Evolutionary conservation across 192 early-diverging fungal species (phyloP).

Genomic region (Entomortierella lignicola): DNA sequence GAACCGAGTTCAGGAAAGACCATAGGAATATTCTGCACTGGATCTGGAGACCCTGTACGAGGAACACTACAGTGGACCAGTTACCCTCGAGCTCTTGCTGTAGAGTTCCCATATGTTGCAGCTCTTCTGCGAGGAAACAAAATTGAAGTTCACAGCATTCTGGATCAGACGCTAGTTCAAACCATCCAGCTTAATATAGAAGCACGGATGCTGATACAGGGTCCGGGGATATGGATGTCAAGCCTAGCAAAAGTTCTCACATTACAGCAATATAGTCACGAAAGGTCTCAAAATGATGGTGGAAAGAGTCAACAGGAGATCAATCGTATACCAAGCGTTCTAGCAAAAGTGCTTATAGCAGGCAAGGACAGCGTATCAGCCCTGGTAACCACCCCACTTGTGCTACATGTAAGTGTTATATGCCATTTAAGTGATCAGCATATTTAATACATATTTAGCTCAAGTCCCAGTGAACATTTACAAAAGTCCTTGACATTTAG

Average conservation of each 20-base stretch:
- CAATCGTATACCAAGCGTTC: slow-evolving; percentile 30
- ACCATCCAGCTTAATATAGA: slow-evolving; percentile 58
- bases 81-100: slow-evolving; percentile 64
- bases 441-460: not conserved
- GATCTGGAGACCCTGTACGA: slow-evolving; percentile 75
- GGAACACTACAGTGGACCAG: slow-evolving; percentile 69
- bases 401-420: slow-evolving; percentile 61
- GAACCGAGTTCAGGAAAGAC: slow-evolving; percentile 52
- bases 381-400: slow-evolving; percentile 67
- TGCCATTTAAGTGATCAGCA: not conserved
- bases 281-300: not conserved
- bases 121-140: slow-evolving; percentile 74
- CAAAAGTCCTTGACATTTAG: slow-evolving; percentile 11
- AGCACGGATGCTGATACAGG: slow-evolving; percentile 62
- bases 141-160: slow-evolving; percentile 82
- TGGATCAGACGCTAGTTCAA: slow-evolving; percentile 73
- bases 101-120: slow-evolving; percentile 82
- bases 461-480: not conserved
- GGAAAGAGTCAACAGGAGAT: slow-evolving; percentile 7
- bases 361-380: slow-evolving; percentile 70
- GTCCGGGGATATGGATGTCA: slow-evolving; percentile 63
- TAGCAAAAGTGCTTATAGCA: slow-evolving; percentile 67
- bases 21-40: slow-evolving; percentile 80
- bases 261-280: slow-evolving; percentile 5
- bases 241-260: slow-evolving; percentile 48